Evolutionary conservation across 2,329 filamentous ascomycete genomes (phyloP), one percentile per base, ranked within the genome.

Genomic region (Pseudopyrenochaeta lycopersici): DNA sequence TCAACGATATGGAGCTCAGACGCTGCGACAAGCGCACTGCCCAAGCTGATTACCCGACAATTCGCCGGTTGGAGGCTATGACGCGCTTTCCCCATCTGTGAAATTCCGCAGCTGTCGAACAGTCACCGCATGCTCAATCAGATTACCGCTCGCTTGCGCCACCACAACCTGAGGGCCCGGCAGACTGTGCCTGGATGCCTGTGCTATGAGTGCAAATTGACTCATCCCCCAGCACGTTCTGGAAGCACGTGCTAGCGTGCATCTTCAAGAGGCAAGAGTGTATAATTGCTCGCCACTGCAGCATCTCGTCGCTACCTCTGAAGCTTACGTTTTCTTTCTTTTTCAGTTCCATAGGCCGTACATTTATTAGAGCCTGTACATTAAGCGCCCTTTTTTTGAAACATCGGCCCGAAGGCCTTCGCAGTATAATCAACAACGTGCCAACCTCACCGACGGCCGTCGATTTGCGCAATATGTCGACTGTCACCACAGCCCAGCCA

Each of bases 331-430:
- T 39, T 54, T 44, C 56, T 29, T 49, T 61, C 66, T 53, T 44
- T 52, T 59, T 49, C 40, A 51, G 62, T 74, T 73, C 49, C 55
- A 18, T 65, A 64, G 65, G 71, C 66, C 67, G 31, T 54, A 72
- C 60, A 70, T 57, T 66, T 67, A 62, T 44, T 21, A 60, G 66
- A 66, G 71, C 69, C 64, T 68, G 58, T 9, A 44, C 7, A 30
- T 42, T 32, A 43, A 40, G 12, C n/a, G 54, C 49, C n/a, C 50
- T 27, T 49, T 17, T 14, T 42, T 40, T 42, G 36, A 14, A 31
- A 14, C 14, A 41, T 23, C 15, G 23, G 27, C 29, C 43, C 27
- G 33, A 18, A 40, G 47, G 31, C 30, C 20, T 41, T 45, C 29
- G 14, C 43, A 44, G 12, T 21, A 56, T 40, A 41, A 46, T 15